Conservation (phyloP, 345 rosid species). For the Citrus sinensis region DVS_A1.0 CM039164.1:27637501-27638000, state of each 20-base stretch:
- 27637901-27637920: background rate
- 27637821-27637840: slow-evolving; percentile 76
- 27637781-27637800: slow-evolving; percentile 71
- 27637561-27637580: background rate
- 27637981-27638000: slow-evolving; percentile 83
- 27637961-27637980: slow-evolving; percentile 9
- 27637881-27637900: too few species aligned
- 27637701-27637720: slow-evolving; percentile 34
- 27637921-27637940: background rate
- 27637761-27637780: slow-evolving; percentile 61
- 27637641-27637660: background rate
- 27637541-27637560: background rate
- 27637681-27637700: slow-evolving; percentile 23
- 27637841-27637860: slow-evolving; percentile 47
- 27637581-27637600: background rate
- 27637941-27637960: background rate
- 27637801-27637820: slow-evolving; percentile 68
- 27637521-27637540: background rate
- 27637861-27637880: background rate
- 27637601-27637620: background rate
- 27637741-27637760: slow-evolving; percentile 67
- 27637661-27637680: slow-evolving; percentile 30
- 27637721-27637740: slow-evolving; percentile 72
- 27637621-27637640: background rate
- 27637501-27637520: background rate